A percentile compares a stretch with the other conserved stretches of the same genome.
Conservation (phyloP, 1,139 yeast genomes). For the Wickerhamiella infanticola region DNA sequence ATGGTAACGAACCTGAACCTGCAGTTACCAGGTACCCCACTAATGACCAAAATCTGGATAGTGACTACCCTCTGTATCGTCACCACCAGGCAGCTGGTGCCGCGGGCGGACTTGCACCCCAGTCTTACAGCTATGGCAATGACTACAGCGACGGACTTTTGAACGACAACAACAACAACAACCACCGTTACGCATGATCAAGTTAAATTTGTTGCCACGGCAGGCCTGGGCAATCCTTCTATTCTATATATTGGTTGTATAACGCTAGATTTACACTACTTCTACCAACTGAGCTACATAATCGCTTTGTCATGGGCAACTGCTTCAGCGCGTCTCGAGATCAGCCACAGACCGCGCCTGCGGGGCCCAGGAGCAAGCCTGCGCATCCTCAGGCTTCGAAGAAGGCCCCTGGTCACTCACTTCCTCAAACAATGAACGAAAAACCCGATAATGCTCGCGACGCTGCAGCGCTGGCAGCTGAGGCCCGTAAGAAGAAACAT, state of each 20-base stretch:
- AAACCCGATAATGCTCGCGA: background rate
- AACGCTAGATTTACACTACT: no score
- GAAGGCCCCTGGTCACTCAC: background rate
- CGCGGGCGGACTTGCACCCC: constrained; percentile 1
- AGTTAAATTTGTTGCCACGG: background rate
- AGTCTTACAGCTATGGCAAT: background rate
- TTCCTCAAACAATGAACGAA: background rate
- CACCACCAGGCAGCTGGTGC: background rate
- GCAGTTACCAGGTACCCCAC: background rate
- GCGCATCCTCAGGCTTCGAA: background rate
- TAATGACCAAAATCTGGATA: background rate
- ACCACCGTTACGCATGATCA: background rate
- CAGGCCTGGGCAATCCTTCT: background rate
- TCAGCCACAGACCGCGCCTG: background rate
- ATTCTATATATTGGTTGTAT: background rate
- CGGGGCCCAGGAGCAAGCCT: background rate
- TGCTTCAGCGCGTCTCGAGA: background rate
- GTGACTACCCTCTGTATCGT: background rate
- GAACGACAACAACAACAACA: background rate
- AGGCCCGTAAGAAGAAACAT: background rate
- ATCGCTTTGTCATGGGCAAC: constrained; percentile 1
- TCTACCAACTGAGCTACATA: no score
- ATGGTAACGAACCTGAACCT: background rate
- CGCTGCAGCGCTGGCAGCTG: background rate
- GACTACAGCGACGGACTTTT: background rate